Conservation (phyloP, 2,329 filamentous ascomycete species). For the Scorias spongiosa region DNA sequence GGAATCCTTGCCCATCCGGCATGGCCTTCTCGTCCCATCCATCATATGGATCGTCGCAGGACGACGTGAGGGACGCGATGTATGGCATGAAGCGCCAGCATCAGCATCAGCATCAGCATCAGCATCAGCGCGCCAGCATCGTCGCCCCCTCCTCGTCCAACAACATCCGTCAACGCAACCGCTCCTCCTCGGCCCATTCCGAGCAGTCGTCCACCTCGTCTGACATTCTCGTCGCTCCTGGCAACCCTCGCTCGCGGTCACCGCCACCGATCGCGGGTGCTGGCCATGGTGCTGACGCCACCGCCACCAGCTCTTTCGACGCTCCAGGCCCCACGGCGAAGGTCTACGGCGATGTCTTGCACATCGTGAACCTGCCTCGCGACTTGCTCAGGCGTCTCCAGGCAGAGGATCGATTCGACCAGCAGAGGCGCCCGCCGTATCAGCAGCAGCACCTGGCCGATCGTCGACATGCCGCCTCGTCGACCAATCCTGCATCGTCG, state of each 20-base stretch:
- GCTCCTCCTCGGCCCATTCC: not conserved
- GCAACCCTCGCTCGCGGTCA: not conserved
- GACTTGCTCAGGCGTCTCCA: not conserved
- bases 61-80: not conserved
- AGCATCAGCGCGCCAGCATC: not conserved
- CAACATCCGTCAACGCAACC: not conserved
- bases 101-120: not conserved
- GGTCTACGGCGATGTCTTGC: not conserved
- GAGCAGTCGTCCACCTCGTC: conserved; percentile 11
- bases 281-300: not conserved
- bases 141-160: too few relatives aligned
- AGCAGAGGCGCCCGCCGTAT: not conserved
- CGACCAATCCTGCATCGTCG: not conserved
- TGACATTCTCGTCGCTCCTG: conserved; percentile 12
- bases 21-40: conserved; percentile 1
- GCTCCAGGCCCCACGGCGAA: not conserved
- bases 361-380: not conserved
- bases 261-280: not conserved
- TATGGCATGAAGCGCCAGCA: not conserved
- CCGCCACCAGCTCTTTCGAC: not conserved
- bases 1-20: too few relatives aligned
- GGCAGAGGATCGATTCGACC: not conserved
- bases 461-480: not conserved
- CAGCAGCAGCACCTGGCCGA: not conserved
- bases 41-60: not conserved